Evolutionary conservation across 805 yeast genomes (phyloP).

Genomic region (Teunomyces pallodes): DNA sequence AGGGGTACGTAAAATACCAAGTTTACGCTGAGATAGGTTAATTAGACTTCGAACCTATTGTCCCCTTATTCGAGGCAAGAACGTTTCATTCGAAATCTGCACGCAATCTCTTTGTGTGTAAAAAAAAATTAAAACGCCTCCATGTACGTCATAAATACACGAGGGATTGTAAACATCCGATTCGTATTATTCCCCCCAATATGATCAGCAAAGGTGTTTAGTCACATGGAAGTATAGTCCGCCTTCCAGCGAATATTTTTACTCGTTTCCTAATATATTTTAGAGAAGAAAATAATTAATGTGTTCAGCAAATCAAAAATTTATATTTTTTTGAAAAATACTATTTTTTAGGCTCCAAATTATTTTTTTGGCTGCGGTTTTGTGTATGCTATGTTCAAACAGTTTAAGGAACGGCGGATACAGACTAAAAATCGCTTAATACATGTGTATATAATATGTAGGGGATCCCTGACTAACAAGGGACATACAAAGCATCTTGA

Average conservation of each 20-base stretch:
- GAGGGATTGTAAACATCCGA: not conserved
- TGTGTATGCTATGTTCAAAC: not conserved
- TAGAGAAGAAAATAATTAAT: conserved; percentile 1
- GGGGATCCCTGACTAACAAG: not conserved
- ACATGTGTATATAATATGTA: not conserved
- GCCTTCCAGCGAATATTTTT: not conserved
- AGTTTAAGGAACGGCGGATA: conserved; percentile 2
- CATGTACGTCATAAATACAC: not conserved
- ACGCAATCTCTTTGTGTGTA: not conserved
- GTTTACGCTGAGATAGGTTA: not conserved
- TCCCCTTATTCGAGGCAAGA: not conserved
- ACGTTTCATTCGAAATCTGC: conserved; percentile 1
- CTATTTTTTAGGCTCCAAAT: conserved; percentile 1
- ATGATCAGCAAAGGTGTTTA: not conserved
- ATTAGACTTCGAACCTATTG: not conserved
- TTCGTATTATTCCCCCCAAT: not conserved
- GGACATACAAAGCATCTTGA: not conserved
- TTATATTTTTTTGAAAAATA: not conserved
- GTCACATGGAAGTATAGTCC: conserved; percentile 1
- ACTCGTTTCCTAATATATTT: not conserved
- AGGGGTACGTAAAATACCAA: not conserved
- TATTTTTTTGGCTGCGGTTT: conserved; percentile 1
- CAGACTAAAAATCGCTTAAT: conserved; percentile 3
- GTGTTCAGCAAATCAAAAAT: not conserved
- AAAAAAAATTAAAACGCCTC: not conserved